Conservation (phyloP, 768 basidiomycete genomes). For the Termitomyces sp. region DNA sequence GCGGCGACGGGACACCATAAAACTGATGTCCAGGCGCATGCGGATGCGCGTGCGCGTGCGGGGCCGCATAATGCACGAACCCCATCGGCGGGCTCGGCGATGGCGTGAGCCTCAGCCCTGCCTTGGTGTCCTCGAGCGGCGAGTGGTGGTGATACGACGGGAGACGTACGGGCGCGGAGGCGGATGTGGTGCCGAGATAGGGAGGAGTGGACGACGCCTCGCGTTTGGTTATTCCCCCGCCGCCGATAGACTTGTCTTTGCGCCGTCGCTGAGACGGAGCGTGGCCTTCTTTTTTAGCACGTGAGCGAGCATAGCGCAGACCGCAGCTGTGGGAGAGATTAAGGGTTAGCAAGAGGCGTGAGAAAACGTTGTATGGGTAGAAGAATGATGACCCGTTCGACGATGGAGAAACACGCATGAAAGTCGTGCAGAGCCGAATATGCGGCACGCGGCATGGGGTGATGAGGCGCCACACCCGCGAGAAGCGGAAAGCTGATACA, state of each 20-base stretch:
- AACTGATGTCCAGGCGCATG: slow-evolving; percentile 19
- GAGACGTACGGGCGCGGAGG: slow-evolving; percentile 19
- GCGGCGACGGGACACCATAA: slow-evolving; percentile 49
- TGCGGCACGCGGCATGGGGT: too few species aligned
- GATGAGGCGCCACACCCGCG: too few species aligned
- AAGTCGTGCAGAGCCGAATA: too few species aligned
- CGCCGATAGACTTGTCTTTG: slow-evolving; percentile 45
- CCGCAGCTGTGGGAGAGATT: slow-evolving; percentile 51
- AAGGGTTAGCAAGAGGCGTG: neutral
- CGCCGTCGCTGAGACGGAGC: slow-evolving; percentile 49
- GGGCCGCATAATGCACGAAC: slow-evolving; percentile 53
- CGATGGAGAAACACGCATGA: neutral
- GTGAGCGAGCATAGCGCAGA: slow-evolving; percentile 78
- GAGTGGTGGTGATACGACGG: slow-evolving; percentile 48
- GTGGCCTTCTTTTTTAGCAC: slow-evolving; percentile 83
- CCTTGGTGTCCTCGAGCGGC: slow-evolving; percentile 23
- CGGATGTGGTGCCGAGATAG: slow-evolving; percentile 30
- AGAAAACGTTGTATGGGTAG: too few species aligned
- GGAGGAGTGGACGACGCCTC: slow-evolving; percentile 31
- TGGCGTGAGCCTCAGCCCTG: slow-evolving; percentile 33
- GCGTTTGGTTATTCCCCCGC: slow-evolving; percentile 28
- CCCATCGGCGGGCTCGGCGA: slow-evolving; percentile 65
- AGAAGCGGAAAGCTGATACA: too few species aligned
- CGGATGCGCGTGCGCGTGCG: slow-evolving; percentile 26
- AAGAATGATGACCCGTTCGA: too few species aligned